Percentiles rank a stretch among this genome's conserved stretches.
These are phyloP conservation scores for Fusarium sp. DNA, from an alignment of 2,329 filamentous ascomycete species.

Conservation along the genomic window DNA sequence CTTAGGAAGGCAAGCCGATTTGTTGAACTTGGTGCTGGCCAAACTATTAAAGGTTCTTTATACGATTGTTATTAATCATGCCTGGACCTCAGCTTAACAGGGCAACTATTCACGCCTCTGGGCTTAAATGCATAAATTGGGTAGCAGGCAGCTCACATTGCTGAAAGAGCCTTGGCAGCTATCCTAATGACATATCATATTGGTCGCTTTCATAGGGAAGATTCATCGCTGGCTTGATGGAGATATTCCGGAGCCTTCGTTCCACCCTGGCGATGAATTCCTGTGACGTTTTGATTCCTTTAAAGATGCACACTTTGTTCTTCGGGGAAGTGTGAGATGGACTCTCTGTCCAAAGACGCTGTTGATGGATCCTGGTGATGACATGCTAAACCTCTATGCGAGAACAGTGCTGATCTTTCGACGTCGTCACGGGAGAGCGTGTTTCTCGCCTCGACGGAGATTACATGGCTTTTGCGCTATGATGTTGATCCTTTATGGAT, in stretches of 20 bases:
- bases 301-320: background rate
- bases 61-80: background rate
- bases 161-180: background rate
- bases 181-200: background rate
- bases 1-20: background rate
- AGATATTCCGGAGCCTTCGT: constrained; percentile 7
- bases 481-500: background rate
- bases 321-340: background rate
- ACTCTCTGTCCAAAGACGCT: background rate
- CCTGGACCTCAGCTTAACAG: background rate
- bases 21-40: background rate
- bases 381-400: background rate
- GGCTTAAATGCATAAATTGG: background rate
- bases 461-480: constrained; percentile 1
- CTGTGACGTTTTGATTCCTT: background rate
- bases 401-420: background rate
- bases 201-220: background rate
- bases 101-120: background rate
- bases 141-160: background rate
- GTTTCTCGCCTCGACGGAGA: background rate
- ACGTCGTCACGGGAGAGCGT: background rate
- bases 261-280: background rate
- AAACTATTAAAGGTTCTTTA: background rate
- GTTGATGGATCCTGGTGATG: background rate
- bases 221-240: background rate